Base-by-base conservation (phyloP, 495 filamentous ascomycete genomes). In the Penicillium coprophilum region DNA sequence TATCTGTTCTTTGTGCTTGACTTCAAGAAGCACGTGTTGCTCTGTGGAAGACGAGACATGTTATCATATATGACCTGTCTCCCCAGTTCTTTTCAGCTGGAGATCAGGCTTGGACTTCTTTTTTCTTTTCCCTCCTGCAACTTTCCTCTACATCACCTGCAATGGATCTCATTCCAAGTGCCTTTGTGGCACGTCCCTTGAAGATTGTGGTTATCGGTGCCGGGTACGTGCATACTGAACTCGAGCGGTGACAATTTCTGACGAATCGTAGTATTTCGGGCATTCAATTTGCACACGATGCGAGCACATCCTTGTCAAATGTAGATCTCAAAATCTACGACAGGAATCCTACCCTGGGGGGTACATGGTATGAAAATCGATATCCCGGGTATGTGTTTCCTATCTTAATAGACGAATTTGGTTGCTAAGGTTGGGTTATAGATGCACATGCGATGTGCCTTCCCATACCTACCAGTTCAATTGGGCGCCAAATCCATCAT, bases 281-380 rank as follows among this genome's bases (percentile, higher is more conserved):
- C 2, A 56, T 56, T 21, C 46, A 56, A 19, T 50, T 56, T 15
- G 50, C 50, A 15, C 50, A 53, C 23, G 50, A 78, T 79, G 4
- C 68, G 73, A 43, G 73, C 72, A 53, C 69, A 80, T 39, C 71
- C 66, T 6, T 56, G 2, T 8, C 24, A 30, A 75, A 77, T 50
- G 66, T 84, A 46, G 79, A 84, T 17, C 70, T 83, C 39, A 72
- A 78, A 20, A 82, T 86, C 49, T 91, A 87, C 66, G 87, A 90
- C 65, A 89, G 89, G 77, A 90, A 89, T 60, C 64, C 64, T 6
- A 82, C 82, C 19, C 74, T 86, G 50, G 81, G 83, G 4, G 85
- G 85, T 4, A 84, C 83, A 1, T 88, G 85, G 84, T 81, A 78
- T 49, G 83, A 85, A 63, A 86, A 87, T 54, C 71, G 73, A 48